These are phyloP conservation scores for Aleurites moluccanus DNA, from an alignment of 441 rosid genomes.

Conservation along the genomic window DNA sequence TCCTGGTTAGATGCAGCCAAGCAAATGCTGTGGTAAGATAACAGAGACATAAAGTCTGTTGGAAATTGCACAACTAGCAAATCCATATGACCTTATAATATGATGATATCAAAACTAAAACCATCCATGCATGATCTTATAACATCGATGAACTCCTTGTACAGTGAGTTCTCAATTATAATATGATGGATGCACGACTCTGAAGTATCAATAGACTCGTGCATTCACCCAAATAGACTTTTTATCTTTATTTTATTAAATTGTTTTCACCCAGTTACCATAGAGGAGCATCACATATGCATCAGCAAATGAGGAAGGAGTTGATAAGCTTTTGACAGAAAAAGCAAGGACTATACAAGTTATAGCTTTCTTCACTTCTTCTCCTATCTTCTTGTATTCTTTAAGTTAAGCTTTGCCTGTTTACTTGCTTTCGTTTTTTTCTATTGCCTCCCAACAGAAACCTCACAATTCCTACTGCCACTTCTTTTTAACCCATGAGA, in stretches of 20 bases:
- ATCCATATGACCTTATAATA: too few species aligned
- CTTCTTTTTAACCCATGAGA: too few species aligned
- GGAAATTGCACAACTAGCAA: background rate
- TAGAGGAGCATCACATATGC: background rate
- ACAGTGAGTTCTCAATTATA: too few species aligned
- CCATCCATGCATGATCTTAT: too few species aligned
- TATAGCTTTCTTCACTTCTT: slow-evolving; percentile 5
- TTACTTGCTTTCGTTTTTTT: too few species aligned
- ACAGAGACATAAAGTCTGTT: background rate
- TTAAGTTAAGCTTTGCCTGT: too few species aligned
- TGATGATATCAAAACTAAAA: too few species aligned
- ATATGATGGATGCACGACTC: too few species aligned
- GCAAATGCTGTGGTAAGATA: background rate
- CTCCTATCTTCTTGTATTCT: background rate
- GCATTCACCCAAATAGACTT: background rate
- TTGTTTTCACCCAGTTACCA: background rate
- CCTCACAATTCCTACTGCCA: too few species aligned
- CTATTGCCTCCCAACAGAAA: too few species aligned
- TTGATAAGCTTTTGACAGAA: slow-evolving; percentile 15
- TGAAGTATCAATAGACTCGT: background rate
- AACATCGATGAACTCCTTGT: too few species aligned
- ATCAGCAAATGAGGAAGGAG: slow-evolving; percentile 19
- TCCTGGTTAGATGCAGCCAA: background rate
- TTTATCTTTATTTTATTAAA: background rate
- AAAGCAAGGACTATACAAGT: background rate